Percentiles rank a stretch among this genome's conserved stretches.
Evolutionary conservation across 2,329 filamentous ascomycete genomes (phyloP).

Genomic region (Magnaporthiopsis rhizophila): DNA sequence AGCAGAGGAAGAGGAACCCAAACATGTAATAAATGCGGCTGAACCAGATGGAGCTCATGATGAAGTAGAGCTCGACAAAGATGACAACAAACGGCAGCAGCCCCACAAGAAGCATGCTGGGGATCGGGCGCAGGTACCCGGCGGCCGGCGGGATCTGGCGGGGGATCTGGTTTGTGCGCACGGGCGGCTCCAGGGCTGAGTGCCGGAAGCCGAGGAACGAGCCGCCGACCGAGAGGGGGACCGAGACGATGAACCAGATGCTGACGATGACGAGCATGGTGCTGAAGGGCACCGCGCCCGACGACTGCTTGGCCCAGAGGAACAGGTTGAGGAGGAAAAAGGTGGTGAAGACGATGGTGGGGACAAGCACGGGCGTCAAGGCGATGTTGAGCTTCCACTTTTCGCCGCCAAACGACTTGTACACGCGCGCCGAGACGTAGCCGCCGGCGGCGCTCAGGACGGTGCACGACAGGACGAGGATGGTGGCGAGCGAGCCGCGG

Average conservation of each 20-base stretch:
- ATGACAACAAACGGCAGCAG: slow-evolving; percentile 93
- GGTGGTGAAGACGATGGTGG: slow-evolving; percentile 72
- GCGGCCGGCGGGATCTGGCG: slow-evolving; percentile 79
- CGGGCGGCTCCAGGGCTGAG: slow-evolving; percentile 63
- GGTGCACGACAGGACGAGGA: slow-evolving; percentile 89
- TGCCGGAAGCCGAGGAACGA: slow-evolving; percentile 91
- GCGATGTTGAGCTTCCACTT: slow-evolving; percentile 91
- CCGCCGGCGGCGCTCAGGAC: slow-evolving; percentile 88
- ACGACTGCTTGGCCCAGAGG: slow-evolving; percentile 87
- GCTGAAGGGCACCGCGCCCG: slow-evolving; percentile 88
- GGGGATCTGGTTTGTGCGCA: slow-evolving; percentile 95
- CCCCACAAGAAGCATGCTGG: slow-evolving; percentile 86
- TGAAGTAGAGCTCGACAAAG: slow-evolving; percentile 97
- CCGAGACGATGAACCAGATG: slow-evolving; percentile 96
- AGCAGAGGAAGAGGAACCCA: slow-evolving; percentile 96
- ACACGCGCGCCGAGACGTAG: slow-evolving; percentile 81
- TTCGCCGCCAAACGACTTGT: slow-evolving; percentile 89
- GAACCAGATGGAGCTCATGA: slow-evolving; percentile 99
- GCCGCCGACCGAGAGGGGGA: slow-evolving; percentile 81
- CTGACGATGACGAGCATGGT: slow-evolving; percentile 91
- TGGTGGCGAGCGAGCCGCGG: slow-evolving; percentile 85
- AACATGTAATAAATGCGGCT: slow-evolving; percentile 99
- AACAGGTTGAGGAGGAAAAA: slow-evolving; percentile 97
- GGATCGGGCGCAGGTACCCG: slow-evolving; percentile 77
- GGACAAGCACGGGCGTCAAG: slow-evolving; percentile 78